These are phyloP conservation scores for Aspergillus asperescens DNA, from an alignment of 495 filamentous ascomycete species.

Conservation along the genomic window DNA sequence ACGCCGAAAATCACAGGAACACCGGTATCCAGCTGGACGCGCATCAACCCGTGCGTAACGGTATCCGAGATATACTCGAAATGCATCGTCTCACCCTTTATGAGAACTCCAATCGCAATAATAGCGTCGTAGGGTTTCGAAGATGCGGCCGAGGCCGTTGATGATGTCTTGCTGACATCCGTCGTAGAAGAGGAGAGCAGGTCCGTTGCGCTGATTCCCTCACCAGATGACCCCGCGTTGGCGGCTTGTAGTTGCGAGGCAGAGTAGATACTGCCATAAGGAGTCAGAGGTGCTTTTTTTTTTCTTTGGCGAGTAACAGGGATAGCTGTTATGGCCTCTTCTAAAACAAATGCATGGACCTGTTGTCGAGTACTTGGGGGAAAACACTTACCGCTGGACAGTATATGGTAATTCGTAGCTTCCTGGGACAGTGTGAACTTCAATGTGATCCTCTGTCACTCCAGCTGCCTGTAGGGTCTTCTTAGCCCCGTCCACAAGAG, in stretches of 20 bases:
- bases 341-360: not conserved
- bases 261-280: constrained; percentile 61
- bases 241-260: constrained; percentile 80
- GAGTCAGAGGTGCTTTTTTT: not conserved
- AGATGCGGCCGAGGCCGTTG: constrained; percentile 27
- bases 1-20: constrained; percentile 90
- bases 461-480: constrained; percentile 61
- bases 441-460: constrained; percentile 81
- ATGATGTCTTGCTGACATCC: constrained; percentile 48
- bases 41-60: constrained; percentile 87
- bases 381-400: constrained; percentile 61
- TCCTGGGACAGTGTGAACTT: constrained; percentile 82
- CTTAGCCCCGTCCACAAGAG: constrained; percentile 68
- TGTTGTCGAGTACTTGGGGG: not conserved
- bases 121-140: constrained; percentile 77
- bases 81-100: constrained; percentile 98
- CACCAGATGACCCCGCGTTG: constrained; percentile 46
- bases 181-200: constrained; percentile 65
- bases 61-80: constrained; percentile 97
- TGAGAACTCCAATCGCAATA: constrained; percentile 90
- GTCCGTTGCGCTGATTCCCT: constrained; percentile 67
- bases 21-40: constrained; percentile 80
- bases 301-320: not conserved
- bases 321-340: not conserved
- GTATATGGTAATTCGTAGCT: constrained; percentile 90